These are phyloP conservation scores for Rhizophagus clarus DNA, from an alignment of 192 early-diverging fungal genomes.

Conservation along the genomic window DNA sequence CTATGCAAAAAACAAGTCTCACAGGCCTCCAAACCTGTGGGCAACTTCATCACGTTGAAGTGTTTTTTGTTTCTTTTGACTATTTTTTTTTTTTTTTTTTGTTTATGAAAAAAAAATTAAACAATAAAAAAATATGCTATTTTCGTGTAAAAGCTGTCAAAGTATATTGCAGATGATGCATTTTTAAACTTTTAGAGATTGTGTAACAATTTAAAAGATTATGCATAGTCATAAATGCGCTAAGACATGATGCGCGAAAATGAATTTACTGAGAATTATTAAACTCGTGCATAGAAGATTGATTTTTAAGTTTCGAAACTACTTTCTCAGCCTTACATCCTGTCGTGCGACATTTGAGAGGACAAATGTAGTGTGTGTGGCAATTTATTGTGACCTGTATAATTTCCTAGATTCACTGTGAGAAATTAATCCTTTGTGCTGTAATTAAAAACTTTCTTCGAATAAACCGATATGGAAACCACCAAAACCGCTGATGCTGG, in stretches of 20 bases:
- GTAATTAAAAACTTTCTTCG: not conserved
- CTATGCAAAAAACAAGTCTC: constrained; percentile 12
- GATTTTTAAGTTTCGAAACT: not conserved
- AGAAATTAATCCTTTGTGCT: not conserved
- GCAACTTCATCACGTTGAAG: not conserved
- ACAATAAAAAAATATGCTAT: not conserved
- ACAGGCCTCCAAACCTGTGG: constrained; percentile 22
- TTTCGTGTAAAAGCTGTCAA: too few species aligned
- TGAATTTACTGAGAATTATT: too few species aligned
- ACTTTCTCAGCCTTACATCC: not conserved
- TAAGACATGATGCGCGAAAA: not conserved
- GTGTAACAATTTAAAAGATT: too few species aligned
- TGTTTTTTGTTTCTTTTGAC: not conserved
- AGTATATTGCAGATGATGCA: too few species aligned
- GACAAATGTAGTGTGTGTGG: not conserved
- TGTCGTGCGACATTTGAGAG: not conserved
- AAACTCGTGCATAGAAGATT: not conserved
- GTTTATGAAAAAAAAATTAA: not conserved
- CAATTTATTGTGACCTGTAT: not conserved
- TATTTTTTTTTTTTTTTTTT: too few species aligned
- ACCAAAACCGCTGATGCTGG: constrained; percentile 22
- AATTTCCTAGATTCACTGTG: not conserved
- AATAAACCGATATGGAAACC: constrained; percentile 21
- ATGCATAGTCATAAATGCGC: too few species aligned
- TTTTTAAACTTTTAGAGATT: too few species aligned